Evolutionary conservation across 441 rosid species (phyloP).

Genomic region (Manihot esculenta): DNA sequence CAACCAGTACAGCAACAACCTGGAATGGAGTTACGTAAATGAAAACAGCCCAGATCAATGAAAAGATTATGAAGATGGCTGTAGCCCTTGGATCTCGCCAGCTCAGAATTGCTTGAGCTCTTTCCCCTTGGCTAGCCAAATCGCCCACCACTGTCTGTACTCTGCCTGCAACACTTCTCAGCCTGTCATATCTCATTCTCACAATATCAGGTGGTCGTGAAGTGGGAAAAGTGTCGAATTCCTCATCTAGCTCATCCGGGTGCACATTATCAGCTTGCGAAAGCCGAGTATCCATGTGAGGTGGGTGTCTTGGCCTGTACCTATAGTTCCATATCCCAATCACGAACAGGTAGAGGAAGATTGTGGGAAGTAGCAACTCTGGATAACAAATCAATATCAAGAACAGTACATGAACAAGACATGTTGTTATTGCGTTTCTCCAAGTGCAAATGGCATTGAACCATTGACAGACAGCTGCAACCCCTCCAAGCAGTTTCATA

Average conservation of each 20-base stretch:
- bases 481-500: slow-evolving; percentile 27
- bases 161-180: slow-evolving; percentile 53
- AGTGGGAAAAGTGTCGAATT: slow-evolving; percentile 45
- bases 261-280: slow-evolving; percentile 34
- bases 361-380: slow-evolving; percentile 31
- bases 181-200: slow-evolving; percentile 50
- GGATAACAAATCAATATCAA: slow-evolving; percentile 41
- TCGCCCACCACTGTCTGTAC: slow-evolving; percentile 41
- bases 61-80: slow-evolving; percentile 34
- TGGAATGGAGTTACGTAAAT: slow-evolving; percentile 41
- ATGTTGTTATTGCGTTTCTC: slow-evolving; percentile 48
- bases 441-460: slow-evolving; percentile 47
- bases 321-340: slow-evolving; percentile 42
- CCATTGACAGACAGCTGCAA: slow-evolving; percentile 41
- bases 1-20: slow-evolving; percentile 30
- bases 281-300: slow-evolving; percentile 44
- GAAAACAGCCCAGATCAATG: slow-evolving; percentile 34
- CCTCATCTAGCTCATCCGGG: slow-evolving; percentile 51
- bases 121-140: slow-evolving; percentile 47
- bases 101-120: slow-evolving; percentile 38
- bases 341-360: slow-evolving; percentile 36
- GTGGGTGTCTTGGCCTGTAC: slow-evolving; percentile 53
- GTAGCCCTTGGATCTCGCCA: slow-evolving; percentile 61
- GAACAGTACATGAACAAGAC: slow-evolving; percentile 37
- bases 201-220: slow-evolving; percentile 29